phyloP scores from a whole-genome alignment of 176 grass and related monocot genomes.

The Areca catechu region DNA sequence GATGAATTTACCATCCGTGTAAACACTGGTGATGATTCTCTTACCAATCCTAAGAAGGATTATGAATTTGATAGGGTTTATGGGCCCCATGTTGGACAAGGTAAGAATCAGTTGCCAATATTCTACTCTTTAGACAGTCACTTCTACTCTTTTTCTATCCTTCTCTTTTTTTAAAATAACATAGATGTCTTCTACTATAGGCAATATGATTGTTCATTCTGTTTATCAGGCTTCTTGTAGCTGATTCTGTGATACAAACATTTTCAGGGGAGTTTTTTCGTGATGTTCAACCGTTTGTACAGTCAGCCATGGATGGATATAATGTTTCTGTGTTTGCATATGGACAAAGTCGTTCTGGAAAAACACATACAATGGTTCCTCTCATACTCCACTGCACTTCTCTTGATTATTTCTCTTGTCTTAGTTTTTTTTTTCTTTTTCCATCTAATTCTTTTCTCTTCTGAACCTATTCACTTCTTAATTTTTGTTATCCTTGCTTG shows the following conservation, averaged over 20 bases:
- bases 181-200: too few relatives aligned
- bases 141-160: too few relatives aligned
- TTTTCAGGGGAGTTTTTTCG: conserved; percentile 78
- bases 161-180: too few relatives aligned
- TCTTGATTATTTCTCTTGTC: not conserved
- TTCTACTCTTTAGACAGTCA: not conserved
- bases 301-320: conserved; percentile 82
- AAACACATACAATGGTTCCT: conserved; percentile 88
- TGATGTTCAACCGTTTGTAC: conserved; percentile 93
- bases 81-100: conserved; percentile 91
- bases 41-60: conserved; percentile 88
- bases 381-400: not conserved
- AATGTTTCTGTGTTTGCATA: conserved; percentile 89
- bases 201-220: too few relatives aligned
- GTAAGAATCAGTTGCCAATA: conserved; percentile 23
- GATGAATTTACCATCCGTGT: conserved; percentile 90
- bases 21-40: conserved; percentile 81
- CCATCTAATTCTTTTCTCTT: not conserved
- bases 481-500: too few relatives aligned
- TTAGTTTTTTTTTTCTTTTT: not conserved
- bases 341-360: conserved; percentile 90
- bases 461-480: too few relatives aligned
- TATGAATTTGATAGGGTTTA: conserved; percentile 96
- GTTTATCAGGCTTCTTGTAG: conserved; percentile 5
- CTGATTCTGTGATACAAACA: conserved; percentile 8